These are phyloP conservation scores for Phlebiopsis flavidoalba DNA, from an alignment of 768 basidiomycete genomes.

Conservation along the genomic window DNA sequence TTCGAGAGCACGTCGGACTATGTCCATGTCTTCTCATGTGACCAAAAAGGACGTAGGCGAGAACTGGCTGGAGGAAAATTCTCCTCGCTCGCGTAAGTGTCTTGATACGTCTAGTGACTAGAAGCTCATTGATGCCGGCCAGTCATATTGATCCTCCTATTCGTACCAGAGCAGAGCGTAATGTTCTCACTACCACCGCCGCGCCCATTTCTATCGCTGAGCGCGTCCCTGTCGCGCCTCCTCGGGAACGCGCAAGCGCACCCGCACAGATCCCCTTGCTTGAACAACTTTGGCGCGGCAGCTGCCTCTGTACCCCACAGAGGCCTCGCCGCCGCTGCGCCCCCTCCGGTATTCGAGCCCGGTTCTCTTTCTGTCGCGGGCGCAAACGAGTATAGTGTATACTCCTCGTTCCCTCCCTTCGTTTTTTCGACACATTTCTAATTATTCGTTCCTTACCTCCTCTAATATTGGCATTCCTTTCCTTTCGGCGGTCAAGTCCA, in stretches of 20 bases:
- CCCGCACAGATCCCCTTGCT: constrained; percentile 44
- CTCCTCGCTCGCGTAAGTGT: constrained; percentile 72
- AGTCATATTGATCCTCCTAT: constrained; percentile 86
- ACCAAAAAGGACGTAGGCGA: constrained; percentile 67
- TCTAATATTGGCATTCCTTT: not conserved
- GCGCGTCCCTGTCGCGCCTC: constrained; percentile 31
- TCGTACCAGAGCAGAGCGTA: constrained; percentile 77
- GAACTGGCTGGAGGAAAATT: constrained; percentile 75
- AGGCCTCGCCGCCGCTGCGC: constrained; percentile 27
- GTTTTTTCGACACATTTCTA: not conserved
- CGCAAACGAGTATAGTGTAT: constrained; percentile 30
- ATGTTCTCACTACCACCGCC: constrained; percentile 53
- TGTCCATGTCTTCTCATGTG: constrained; percentile 79
- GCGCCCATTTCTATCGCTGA: constrained; percentile 13
- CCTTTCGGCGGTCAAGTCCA: not conserved
- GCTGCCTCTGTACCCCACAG: constrained; percentile 19
- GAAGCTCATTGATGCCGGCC: constrained; percentile 8
- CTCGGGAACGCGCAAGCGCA: constrained; percentile 32
- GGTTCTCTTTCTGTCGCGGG: constrained; percentile 70
- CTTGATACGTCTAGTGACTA: not conserved
- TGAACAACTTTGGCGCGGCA: constrained; percentile 40
- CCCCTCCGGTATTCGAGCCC: constrained; percentile 51
- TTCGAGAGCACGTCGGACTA: constrained; percentile 91
- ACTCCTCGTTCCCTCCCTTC: not conserved
- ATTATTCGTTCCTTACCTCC: not conserved